These are phyloP conservation scores for Brasilioporus rufonigricans DNA, from an alignment of 768 basidiomycete species.

Conservation along the genomic window DNA sequence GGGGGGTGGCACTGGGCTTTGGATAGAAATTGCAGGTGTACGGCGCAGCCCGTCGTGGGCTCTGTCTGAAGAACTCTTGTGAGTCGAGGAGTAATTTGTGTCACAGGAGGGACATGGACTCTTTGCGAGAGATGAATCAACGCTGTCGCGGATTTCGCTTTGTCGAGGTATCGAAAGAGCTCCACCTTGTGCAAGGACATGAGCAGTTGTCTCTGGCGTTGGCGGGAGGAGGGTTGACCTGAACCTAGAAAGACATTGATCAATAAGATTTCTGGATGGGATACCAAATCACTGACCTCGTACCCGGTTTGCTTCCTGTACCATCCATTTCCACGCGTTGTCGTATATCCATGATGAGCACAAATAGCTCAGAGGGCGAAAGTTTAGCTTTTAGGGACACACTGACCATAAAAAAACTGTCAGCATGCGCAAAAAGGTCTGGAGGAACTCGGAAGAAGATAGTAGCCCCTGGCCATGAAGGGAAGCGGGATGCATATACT, in stretches of 20 bases:
- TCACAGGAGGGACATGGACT: conserved; percentile 40
- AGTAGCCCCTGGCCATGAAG: too few relatives aligned
- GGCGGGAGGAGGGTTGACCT: conserved; percentile 68
- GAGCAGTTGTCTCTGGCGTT: too few relatives aligned
- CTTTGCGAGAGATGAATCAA: conserved; percentile 68
- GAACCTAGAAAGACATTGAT: conserved; percentile 40
- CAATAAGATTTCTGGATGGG: not conserved
- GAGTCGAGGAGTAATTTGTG: not conserved
- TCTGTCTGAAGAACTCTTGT: not conserved
- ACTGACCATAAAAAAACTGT: conserved; percentile 37
- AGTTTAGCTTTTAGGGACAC: conserved; percentile 82
- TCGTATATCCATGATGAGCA: conserved; percentile 70
- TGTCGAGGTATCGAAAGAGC: too few relatives aligned
- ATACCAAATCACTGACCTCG: conserved; percentile 11
- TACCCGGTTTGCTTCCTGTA: conserved; percentile 28
- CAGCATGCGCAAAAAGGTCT: conserved; percentile 2
- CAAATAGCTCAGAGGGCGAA: conserved; percentile 63
- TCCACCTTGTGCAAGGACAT: too few relatives aligned
- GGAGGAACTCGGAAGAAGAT: not conserved
- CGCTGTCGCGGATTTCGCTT: too few relatives aligned
- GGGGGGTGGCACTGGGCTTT: too few relatives aligned
- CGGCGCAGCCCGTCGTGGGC: conserved; percentile 8
- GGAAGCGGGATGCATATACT: not conserved
- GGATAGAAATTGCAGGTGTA: too few relatives aligned
- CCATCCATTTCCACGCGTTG: conserved; percentile 72